These are phyloP conservation scores for Epichloe uncinata DNA, from an alignment of 2,329 filamentous ascomycete species.

Conservation along the genomic window DNA sequence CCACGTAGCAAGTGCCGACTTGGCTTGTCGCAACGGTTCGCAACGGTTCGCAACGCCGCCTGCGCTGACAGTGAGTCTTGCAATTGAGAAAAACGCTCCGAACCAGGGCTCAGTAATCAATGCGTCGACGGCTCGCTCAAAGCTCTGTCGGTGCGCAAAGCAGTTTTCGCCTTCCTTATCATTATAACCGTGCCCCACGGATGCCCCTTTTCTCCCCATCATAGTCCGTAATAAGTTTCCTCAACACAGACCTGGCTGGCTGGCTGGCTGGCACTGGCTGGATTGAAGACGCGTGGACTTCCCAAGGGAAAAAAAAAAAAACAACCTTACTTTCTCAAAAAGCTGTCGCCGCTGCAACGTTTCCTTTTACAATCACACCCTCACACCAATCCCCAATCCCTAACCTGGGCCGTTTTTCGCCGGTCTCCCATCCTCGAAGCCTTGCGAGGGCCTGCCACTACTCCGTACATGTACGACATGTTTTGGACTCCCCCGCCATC, in stretches of 20 bases:
- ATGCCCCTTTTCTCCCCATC: constrained; percentile 1
- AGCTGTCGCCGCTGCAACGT: neutral
- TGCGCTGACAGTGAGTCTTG: too few relatives aligned
- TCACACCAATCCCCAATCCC: neutral
- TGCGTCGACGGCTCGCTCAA: neutral
- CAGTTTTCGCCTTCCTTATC: neutral
- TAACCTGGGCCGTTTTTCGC: neutral
- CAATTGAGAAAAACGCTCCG: neutral
- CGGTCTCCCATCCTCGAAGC: neutral
- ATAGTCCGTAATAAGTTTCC: neutral
- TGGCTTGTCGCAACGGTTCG: too few relatives aligned
- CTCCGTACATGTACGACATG: neutral
- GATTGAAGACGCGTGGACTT: too few relatives aligned
- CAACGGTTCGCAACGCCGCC: too few relatives aligned
- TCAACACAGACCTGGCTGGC: neutral
- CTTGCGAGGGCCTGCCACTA: neutral
- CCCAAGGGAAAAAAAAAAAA: neutral
- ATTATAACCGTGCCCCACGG: neutral
- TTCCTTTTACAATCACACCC: neutral
- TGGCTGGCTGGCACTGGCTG: too few relatives aligned
- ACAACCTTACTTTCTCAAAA: neutral
- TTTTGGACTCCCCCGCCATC: constrained; percentile 6
- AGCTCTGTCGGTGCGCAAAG: neutral
- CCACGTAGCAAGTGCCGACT: too few relatives aligned
- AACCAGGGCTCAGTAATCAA: neutral